phyloP scores from a whole-genome alignment of 441 rosid species.

The Omphalea diandra region DNA sequence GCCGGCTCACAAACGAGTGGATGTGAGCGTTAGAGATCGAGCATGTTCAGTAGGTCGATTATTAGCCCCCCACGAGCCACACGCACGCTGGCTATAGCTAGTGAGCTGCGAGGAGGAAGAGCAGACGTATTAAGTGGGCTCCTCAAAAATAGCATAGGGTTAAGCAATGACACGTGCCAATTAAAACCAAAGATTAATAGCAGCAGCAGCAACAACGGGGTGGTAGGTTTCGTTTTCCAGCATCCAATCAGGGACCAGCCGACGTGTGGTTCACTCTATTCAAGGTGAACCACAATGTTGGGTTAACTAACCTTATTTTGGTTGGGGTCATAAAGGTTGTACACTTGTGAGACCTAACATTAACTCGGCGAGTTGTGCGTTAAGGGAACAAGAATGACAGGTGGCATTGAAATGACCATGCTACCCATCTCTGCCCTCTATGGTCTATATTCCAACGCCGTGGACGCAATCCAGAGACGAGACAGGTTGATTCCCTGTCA shows the following conservation, averaged over 20 bases:
- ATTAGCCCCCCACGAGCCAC: too few relatives aligned
- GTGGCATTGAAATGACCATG: not conserved
- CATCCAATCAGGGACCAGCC: conserved; percentile 26
- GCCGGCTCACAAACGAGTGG: not conserved
- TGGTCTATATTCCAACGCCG: too few relatives aligned
- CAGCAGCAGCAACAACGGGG: too few relatives aligned
- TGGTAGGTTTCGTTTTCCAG: conserved; percentile 33
- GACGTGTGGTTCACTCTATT: conserved; percentile 16
- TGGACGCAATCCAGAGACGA: too few relatives aligned
- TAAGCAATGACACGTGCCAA: not conserved
- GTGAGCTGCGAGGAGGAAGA: conserved; percentile 1
- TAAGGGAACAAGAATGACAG: conserved; percentile 17
- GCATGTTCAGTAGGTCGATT: too few relatives aligned
- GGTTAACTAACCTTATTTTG: conserved; percentile 12
- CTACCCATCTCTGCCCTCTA: too few relatives aligned
- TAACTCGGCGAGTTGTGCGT: conserved; percentile 8
- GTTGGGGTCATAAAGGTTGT: too few relatives aligned
- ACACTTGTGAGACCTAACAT: not conserved
- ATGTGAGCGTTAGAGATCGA: conserved; percentile 20
- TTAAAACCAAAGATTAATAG: not conserved
- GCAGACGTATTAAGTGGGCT: not conserved
- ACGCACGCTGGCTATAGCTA: too few relatives aligned
- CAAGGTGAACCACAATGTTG: conserved; percentile 16
- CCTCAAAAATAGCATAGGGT: not conserved
- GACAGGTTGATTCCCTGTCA: too few relatives aligned